Evolutionary conservation across 1,284 basidiomycete genomes (phyloP), one percentile per base, ranked within the genome.

Genomic region (Puccinia novopanici): DNA sequence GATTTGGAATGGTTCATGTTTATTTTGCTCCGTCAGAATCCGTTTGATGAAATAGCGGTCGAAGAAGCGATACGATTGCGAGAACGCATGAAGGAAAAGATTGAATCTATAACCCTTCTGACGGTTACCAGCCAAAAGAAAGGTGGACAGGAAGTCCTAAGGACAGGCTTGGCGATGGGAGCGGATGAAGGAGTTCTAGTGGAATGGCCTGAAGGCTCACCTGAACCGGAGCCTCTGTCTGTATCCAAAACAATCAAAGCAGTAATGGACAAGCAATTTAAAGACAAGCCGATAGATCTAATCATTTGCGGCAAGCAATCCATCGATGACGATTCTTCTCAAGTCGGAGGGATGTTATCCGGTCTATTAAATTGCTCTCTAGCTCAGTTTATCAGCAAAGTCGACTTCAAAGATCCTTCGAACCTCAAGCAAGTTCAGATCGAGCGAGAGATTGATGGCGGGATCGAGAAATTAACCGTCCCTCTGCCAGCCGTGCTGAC

Each of bases 271-370:
- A 37, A 67, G 12, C 89, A 91, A 81, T 89, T 91, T 83, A 88
- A 90, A 83, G 89, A 89, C 82, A 87, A 86, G 67, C 67, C 86
- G 71, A 88, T 89, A 50, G 95, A 98, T 84, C 84, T 99, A 81
- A 91, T 99, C 76, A 95, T 99, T 82, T 89, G 98, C 87, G 96
- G 97, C n/a, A 99, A 99, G 87, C 96, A 99, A 87, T 92, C 96
- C 15, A 99, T 99, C 84, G 96, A 99, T 87, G 95, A 97, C 84
- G 96, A 99, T 86, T 90, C 93, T 3, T 93, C 93, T n/a, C n/a
- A n/a, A n/a, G n/a, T n/a, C n/a, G n/a, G n/a, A n/a, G n/a, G n/a
- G n/a, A n/a, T n/a, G n/a, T n/a, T n/a, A n/a, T n/a, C n/a, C n/a
- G n/a, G n/a, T n/a, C n/a, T n/a, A n/a, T n/a, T n/a, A n/a, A n/a